Evolutionary conservation across 2,329 filamentous ascomycete species (phyloP).

Genomic region (Sarocladiaceae sp.): DNA sequence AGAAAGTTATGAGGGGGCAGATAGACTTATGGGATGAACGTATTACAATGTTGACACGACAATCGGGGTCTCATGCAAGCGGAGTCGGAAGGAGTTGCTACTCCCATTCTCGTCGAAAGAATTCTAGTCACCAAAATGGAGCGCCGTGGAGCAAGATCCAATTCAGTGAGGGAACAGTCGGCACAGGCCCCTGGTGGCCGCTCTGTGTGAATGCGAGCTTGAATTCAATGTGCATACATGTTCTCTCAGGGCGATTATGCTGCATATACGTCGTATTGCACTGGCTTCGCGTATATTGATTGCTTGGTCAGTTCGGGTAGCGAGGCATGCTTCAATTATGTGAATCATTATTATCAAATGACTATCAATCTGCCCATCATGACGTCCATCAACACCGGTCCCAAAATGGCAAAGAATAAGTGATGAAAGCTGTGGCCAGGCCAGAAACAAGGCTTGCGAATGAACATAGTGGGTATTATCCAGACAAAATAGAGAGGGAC

Average conservation of each 20-base stretch:
- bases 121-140: constrained; percentile 1
- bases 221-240: background rate
- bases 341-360: background rate
- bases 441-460: background rate
- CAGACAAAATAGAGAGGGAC: constrained; percentile 15
- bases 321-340: background rate
- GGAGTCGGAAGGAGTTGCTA: constrained; percentile 2
- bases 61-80: background rate
- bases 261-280: background rate
- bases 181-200: background rate
- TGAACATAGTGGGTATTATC: constrained; percentile 23
- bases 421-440: background rate
- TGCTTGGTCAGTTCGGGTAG: background rate
- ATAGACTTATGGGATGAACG: no score
- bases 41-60: constrained; percentile 9
- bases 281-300: background rate
- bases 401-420: background rate
- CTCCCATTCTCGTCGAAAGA: background rate
- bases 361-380: background rate
- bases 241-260: no score
- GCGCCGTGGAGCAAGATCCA: background rate
- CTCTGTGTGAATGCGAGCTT: constrained; percentile 1
- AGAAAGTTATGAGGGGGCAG: constrained; percentile 12
- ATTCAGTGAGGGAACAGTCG: background rate
- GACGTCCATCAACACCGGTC: background rate